Evolutionary conservation across 2,329 filamentous ascomycete species (phyloP).

Genomic region (Xylariomycetidae sp.): DNA sequence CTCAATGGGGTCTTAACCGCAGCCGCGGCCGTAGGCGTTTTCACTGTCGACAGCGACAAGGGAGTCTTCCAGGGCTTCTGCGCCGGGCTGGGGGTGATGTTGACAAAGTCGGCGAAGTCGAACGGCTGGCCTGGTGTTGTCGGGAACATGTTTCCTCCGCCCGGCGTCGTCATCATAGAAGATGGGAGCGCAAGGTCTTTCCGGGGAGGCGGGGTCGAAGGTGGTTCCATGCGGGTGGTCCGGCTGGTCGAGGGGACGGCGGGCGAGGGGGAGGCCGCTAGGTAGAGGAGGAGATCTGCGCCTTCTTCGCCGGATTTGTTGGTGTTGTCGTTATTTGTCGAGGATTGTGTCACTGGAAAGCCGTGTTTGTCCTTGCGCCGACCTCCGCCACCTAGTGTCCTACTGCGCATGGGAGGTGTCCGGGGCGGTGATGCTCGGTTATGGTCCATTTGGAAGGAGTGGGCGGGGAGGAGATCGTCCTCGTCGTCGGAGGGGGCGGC

Average conservation of each 20-base stretch:
- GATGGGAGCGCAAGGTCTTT: constrained; percentile 68
- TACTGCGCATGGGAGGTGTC: constrained; percentile 67
- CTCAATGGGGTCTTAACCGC: constrained; percentile 53
- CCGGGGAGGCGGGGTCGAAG: constrained; percentile 72
- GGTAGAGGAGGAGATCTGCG: constrained; percentile 73
- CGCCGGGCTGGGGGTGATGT: constrained; percentile 92
- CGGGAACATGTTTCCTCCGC: constrained; percentile 63
- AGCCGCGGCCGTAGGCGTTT: constrained; percentile 27
- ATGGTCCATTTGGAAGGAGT: constrained; percentile 64
- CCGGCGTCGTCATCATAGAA: constrained; percentile 85
- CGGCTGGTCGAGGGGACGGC: constrained; percentile 55
- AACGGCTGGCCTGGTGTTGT: constrained; percentile 79
- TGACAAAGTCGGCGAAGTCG: constrained; percentile 95
- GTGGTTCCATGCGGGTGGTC: constrained; percentile 62
- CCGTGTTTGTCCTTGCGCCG: constrained; percentile 44
- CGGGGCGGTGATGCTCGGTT: constrained; percentile 76
- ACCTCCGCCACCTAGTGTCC: constrained; percentile 41
- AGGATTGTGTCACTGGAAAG: too few species aligned
- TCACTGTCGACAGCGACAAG: constrained; percentile 40
- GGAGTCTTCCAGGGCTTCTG: constrained; percentile 88
- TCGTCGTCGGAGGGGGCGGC: constrained; percentile 71
- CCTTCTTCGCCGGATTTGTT: constrained; percentile 72
- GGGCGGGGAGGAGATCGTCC: constrained; percentile 71
- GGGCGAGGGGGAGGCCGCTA: constrained; percentile 87
- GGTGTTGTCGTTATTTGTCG: constrained; percentile 30